These are phyloP conservation scores for Tricholoma furcatifolium DNA, from an alignment of 768 basidiomycete genomes.

Conservation along the genomic window DNA sequence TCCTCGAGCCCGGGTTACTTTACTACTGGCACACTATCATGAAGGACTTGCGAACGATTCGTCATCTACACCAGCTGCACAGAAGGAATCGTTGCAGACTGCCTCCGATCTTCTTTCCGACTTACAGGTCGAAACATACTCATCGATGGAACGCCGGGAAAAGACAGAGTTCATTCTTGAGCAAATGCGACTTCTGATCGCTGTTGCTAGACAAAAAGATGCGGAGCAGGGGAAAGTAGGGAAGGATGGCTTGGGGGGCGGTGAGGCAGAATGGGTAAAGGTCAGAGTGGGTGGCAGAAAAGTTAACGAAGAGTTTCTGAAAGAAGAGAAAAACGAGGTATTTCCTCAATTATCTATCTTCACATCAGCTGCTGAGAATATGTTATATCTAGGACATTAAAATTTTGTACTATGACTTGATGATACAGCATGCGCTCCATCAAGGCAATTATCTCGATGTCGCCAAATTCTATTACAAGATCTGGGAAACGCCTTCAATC, in stretches of 20 bases:
- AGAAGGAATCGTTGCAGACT: slow-evolving; percentile 73
- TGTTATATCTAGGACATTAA: slow-evolving; percentile 73
- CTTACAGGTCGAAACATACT: slow-evolving; percentile 98
- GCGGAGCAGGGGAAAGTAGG: slow-evolving; percentile 59
- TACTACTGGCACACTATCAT: slow-evolving; percentile 81
- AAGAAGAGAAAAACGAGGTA: slow-evolving; percentile 89
- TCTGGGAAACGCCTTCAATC: slow-evolving; percentile 96
- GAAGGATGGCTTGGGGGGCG: slow-evolving; percentile 63
- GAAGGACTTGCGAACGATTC: slow-evolving; percentile 61
- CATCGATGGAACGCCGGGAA: slow-evolving; percentile 95
- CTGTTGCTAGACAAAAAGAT: slow-evolving; percentile 77
- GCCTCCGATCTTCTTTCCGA: slow-evolving; percentile 93
- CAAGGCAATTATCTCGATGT: slow-evolving; percentile 87
- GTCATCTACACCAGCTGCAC: slow-evolving; percentile 38
- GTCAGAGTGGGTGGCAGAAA: slow-evolving; percentile 90
- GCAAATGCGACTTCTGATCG: slow-evolving; percentile 90
- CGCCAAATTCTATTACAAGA: slow-evolving; percentile 92
- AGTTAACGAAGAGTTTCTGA: slow-evolving; percentile 91
- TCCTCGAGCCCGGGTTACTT: slow-evolving; percentile 91
- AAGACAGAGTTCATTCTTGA: slow-evolving; percentile 98
- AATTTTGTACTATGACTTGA: slow-evolving; percentile 92
- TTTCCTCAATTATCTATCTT: slow-evolving; percentile 6
- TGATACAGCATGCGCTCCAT: slow-evolving; percentile 93
- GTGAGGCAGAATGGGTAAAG: slow-evolving; percentile 91
- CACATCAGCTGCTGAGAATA: slow-evolving; percentile 2